A percentile compares a stretch with the other conserved stretches of the same genome.
phyloP scores from a whole-genome alignment of 345 rosid genomes.

The Murraya paniculata region DNA sequence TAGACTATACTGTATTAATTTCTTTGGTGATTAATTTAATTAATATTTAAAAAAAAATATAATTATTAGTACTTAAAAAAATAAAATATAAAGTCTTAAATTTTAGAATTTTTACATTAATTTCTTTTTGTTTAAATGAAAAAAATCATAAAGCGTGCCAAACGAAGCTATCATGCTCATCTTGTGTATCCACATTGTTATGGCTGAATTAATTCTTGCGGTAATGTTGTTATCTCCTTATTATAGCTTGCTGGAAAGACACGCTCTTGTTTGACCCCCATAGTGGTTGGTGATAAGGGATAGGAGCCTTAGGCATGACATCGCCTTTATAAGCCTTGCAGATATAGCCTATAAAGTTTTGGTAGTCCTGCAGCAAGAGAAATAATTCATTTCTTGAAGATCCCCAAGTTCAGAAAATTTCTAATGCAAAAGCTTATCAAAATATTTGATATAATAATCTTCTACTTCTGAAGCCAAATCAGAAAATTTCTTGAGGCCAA shows the following conservation, averaged over 20 bases:
- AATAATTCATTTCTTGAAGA: background rate
- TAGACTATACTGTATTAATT: too few relatives aligned
- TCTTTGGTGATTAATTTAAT: too few relatives aligned
- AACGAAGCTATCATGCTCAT: constrained; percentile 18
- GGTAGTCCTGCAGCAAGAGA: constrained; percentile 56
- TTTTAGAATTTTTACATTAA: too few relatives aligned
- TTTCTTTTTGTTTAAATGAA: too few relatives aligned
- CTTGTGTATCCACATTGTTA: constrained; percentile 23
- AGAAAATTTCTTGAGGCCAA: background rate
- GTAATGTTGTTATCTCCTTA: constrained; percentile 29
- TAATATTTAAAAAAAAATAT: too few relatives aligned
- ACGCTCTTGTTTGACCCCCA: constrained; percentile 12
- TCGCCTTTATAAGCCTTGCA: constrained; percentile 71
- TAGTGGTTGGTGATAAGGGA: constrained; percentile 14
- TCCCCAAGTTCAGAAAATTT: background rate
- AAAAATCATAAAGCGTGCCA: too few relatives aligned
- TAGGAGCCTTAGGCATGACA: constrained; percentile 36
- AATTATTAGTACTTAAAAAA: too few relatives aligned
- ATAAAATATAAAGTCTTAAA: too few relatives aligned
- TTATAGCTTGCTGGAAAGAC: constrained; percentile 33
- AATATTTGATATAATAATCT: background rate
- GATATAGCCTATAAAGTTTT: constrained; percentile 67
- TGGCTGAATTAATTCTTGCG: constrained; percentile 16
- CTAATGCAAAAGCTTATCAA: background rate
- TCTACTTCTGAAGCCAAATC: too few relatives aligned